Base-by-base conservation (phyloP, 2,329 filamentous ascomycete species). In the Fusarium ambrosium region DNA sequence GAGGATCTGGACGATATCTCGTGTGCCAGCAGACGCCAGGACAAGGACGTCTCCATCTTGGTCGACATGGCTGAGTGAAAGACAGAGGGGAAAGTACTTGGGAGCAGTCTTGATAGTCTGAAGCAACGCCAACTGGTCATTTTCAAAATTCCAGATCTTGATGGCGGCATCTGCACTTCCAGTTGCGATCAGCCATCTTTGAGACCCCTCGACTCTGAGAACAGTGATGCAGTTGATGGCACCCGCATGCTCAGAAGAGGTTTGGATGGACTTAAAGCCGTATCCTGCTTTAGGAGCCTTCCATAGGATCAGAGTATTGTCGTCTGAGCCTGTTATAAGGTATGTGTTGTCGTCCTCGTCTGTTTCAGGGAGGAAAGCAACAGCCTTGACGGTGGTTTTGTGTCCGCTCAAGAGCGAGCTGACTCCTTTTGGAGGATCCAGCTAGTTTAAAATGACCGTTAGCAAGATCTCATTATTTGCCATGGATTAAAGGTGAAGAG, bases 1-100 rank as follows among this genome's bases (percentile, higher is more conserved):
- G 75, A 93, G 96, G 13, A 98, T 87, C 77, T 98, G 95, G 56
- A 99, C 90, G n/a, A 87, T 89, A 66, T 92, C 92, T 69, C 90
- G 92, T 3, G 97, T 98, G 4, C 97, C 97, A 4, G 93, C 95
- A n/a, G 94, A 91, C 4, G 95, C 96, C 62, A 99, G 87, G 32
- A 96, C 85, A 62, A 93, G 85, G 2, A 88, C 86, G 14, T 88
- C 85, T 1, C 85, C 84, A 10, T 85, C 85, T 36, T 81, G 83
- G 60, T 89, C 87, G 1, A 97, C 86, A 2, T 83, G 82, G 62
- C 89, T 90, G 56, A 98, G 81, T 1, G 95, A 93, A 20, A 97
- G 81, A 10, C 93, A 88, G 36, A 98, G 85, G 1, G 97, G 95
- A 75, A 98, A 95, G 83, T 93, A 97, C 70, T 91, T 92, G 9